These are phyloP conservation scores for Termitomyces sp. DNA, from an alignment of 768 basidiomycete species.

Conservation along the genomic window DNA sequence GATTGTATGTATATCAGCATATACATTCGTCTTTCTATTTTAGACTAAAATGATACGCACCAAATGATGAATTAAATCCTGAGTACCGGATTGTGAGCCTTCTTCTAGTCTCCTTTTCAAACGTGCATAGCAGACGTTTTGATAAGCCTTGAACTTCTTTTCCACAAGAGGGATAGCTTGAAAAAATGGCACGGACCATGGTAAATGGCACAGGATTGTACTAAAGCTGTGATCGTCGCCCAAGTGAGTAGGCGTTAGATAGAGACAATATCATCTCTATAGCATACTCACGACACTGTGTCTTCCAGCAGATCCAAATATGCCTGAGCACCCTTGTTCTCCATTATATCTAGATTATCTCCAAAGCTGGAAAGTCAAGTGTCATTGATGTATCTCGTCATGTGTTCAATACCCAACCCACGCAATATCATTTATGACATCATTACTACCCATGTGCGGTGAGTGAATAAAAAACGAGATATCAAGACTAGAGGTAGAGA, in stretches of 20 bases:
- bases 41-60: not conserved
- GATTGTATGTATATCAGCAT: not conserved
- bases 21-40: no score
- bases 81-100: constrained; percentile 10
- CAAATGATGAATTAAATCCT: constrained; percentile 16
- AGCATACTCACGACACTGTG: not conserved
- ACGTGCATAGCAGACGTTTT: constrained; percentile 41
- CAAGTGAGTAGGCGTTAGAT: not conserved
- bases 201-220: not conserved
- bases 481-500: not conserved
- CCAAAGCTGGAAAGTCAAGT: constrained; percentile 19
- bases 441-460: constrained; percentile 18
- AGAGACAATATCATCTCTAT: not conserved
- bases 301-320: constrained; percentile 3
- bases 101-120: constrained; percentile 55
- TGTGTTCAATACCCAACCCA: constrained; percentile 18
- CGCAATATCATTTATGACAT: constrained; percentile 35
- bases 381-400: not conserved
- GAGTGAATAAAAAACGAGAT: not conserved
- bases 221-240: not conserved
- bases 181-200: constrained; percentile 11
- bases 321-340: not conserved
- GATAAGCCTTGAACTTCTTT: constrained; percentile 7
- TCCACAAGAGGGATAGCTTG: constrained; percentile 5
- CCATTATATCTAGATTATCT: constrained; percentile 14